Evolutionary conservation across 2,329 filamentous ascomycete species (phyloP).

Genomic region (Neoscytalidium dimidiatum): DNA sequence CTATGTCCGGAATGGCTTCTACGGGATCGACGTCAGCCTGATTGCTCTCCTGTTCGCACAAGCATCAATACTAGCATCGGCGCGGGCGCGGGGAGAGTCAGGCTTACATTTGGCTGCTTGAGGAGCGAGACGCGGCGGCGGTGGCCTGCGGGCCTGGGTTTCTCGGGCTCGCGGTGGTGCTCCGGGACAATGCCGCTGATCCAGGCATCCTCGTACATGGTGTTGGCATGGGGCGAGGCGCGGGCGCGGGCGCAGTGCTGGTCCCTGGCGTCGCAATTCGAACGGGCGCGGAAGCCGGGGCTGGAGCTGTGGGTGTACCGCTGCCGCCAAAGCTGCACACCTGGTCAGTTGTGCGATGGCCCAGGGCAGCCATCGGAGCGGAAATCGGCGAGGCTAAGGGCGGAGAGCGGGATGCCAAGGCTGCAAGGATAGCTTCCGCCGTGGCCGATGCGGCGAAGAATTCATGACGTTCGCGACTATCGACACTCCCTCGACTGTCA

Average conservation of each 20-base stretch:
- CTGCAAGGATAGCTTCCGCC: background rate
- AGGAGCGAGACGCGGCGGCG: slow-evolving; percentile 70
- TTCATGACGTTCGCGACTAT: slow-evolving; percentile 15
- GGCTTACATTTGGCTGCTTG: slow-evolving; percentile 52
- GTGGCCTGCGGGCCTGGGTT: slow-evolving; percentile 55
- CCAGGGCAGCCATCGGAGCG: background rate
- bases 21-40: slow-evolving; percentile 55
- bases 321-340: slow-evolving; percentile 13
- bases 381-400: background rate
- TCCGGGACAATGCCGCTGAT: slow-evolving; percentile 69
- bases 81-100: slow-evolving; percentile 35
- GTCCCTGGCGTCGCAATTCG: background rate
- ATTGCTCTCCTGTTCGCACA: slow-evolving; percentile 53
- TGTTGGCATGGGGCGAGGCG: slow-evolving; percentile 27
- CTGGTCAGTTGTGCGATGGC: background rate
- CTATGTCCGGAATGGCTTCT: slow-evolving; percentile 59
- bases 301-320: background rate
- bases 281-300: background rate
- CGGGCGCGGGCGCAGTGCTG: background rate
- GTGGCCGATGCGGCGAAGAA: slow-evolving; percentile 5
- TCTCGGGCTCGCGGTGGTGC: slow-evolving; percentile 52
- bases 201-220: slow-evolving; percentile 84
- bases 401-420: background rate
- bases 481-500: background rate
- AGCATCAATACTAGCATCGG: slow-evolving; percentile 46